Evolutionary conservation across 192 early-diverging fungal species (phyloP).

Genomic region (Nowakowskiella sp.): DNA sequence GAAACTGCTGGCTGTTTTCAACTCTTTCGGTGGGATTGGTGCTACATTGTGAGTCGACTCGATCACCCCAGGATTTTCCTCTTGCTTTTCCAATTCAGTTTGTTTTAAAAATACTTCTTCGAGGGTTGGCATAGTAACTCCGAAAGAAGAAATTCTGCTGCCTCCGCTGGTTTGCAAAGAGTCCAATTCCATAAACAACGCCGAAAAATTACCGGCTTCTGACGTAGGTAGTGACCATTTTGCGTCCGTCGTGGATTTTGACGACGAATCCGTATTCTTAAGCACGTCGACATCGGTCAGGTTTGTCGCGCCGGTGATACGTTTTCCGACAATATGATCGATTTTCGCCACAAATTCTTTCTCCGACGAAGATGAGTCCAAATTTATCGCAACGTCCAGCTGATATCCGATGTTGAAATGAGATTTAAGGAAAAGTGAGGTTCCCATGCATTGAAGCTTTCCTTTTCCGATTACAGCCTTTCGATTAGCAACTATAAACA

Average conservation of each 20-base stretch:
- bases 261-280: too few relatives aligned
- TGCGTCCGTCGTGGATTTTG: too few relatives aligned
- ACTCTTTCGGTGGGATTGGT: background rate
- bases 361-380: background rate
- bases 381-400: background rate
- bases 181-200: background rate
- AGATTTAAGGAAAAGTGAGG: background rate
- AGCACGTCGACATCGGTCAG: background rate
- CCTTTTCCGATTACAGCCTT: background rate
- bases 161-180: background rate
- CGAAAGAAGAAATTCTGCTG: background rate
- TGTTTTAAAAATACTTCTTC: background rate
- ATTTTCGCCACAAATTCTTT: background rate
- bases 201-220: background rate
- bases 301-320: background rate
- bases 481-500: too few relatives aligned
- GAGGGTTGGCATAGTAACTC: background rate
- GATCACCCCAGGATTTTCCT: background rate
- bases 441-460: background rate
- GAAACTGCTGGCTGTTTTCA: background rate
- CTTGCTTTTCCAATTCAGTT: background rate
- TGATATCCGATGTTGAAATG: background rate
- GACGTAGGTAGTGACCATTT: background rate
- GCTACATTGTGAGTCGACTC: background rate
- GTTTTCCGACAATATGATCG: background rate